A percentile compares a stretch with the other conserved stretches of the same genome.
Evolutionary conservation across 1,139 yeast species (phyloP).

Genomic region (Magnusiomyces suaveolens): DNA sequence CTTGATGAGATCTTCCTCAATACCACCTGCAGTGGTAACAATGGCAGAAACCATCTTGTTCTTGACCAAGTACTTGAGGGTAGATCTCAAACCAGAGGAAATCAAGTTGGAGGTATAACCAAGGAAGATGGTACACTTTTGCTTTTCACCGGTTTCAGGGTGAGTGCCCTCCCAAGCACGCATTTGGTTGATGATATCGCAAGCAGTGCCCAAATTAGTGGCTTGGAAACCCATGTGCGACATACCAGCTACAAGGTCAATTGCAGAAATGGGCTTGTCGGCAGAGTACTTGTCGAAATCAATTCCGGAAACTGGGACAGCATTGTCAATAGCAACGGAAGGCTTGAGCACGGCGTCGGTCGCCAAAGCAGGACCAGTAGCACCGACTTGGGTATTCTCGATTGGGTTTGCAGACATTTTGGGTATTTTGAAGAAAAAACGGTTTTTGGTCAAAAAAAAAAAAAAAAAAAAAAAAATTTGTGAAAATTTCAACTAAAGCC

Average conservation of each 20-base stretch:
- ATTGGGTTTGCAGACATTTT: background rate
- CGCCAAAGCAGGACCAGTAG: constrained; percentile 22
- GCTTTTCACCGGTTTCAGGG: constrained; percentile 56
- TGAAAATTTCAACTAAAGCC: too few species aligned
- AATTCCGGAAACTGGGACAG: constrained; percentile 71
- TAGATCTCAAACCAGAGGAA: constrained; percentile 87
- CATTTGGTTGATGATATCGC: constrained; percentile 88
- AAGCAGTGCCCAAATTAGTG: constrained; percentile 70
- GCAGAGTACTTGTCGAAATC: constrained; percentile 65
- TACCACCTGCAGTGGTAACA: constrained; percentile 95
- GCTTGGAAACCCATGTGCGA: constrained; percentile 98
- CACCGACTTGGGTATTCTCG: background rate
- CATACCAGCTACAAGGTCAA: constrained; percentile 73
- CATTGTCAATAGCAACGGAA: constrained; percentile 72
- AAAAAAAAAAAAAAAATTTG: too few species aligned
- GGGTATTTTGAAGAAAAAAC: background rate
- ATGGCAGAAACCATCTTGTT: constrained; percentile 90
- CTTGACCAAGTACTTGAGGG: constrained; percentile 78
- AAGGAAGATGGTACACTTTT: constrained; percentile 80
- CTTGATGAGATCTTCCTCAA: constrained; percentile 93
- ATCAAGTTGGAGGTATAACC: constrained; percentile 97
- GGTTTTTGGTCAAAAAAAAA: too few species aligned
- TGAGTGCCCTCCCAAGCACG: constrained; percentile 86
- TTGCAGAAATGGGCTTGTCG: constrained; percentile 58
- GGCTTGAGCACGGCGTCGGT: constrained; percentile 72